Evolutionary conservation across 805 yeast species (phyloP).

Genomic region (Teunomyces tritomae): DNA sequence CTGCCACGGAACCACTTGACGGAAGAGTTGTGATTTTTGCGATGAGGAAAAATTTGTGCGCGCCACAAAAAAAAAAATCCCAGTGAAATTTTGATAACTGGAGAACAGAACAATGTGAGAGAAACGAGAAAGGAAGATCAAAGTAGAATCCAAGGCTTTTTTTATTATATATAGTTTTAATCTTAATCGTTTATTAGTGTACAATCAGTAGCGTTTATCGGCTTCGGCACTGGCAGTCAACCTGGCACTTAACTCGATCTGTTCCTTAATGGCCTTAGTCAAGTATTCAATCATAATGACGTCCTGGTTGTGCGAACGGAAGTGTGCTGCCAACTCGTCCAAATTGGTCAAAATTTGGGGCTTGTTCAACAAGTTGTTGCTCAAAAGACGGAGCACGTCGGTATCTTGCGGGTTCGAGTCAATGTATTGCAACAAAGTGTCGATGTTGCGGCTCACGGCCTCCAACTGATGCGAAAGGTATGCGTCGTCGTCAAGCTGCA

Average conservation of each 20-base stretch:
- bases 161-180: not conserved
- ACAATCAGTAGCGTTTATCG: slow-evolving; percentile 12
- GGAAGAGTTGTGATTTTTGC: slow-evolving; percentile 1
- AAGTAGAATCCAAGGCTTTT: not conserved
- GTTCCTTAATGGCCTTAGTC: slow-evolving; percentile 81
- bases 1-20: not conserved
- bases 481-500: slow-evolving; percentile 9
- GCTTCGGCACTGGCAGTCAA: slow-evolving; percentile 36
- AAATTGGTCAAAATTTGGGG: slow-evolving; percentile 49
- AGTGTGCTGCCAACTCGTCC: slow-evolving; percentile 54
- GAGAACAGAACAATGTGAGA: no score
- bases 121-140: no score
- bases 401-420: slow-evolving; percentile 39
- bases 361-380: slow-evolving; percentile 53
- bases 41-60: slow-evolving; percentile 3
- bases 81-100: no score
- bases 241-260: slow-evolving; percentile 74
- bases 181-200: not conserved
- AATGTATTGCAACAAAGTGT: slow-evolving; percentile 49
- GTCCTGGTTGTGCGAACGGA: slow-evolving; percentile 75
- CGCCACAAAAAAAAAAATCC: not conserved
- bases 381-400: slow-evolving; percentile 64
- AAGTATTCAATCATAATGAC: slow-evolving; percentile 77
- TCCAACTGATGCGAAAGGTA: slow-evolving; percentile 46
- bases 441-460: slow-evolving; percentile 46